These are phyloP conservation scores for Trametes sanguinea DNA, from an alignment of 768 basidiomycete genomes.

Conservation along the genomic window DNA sequence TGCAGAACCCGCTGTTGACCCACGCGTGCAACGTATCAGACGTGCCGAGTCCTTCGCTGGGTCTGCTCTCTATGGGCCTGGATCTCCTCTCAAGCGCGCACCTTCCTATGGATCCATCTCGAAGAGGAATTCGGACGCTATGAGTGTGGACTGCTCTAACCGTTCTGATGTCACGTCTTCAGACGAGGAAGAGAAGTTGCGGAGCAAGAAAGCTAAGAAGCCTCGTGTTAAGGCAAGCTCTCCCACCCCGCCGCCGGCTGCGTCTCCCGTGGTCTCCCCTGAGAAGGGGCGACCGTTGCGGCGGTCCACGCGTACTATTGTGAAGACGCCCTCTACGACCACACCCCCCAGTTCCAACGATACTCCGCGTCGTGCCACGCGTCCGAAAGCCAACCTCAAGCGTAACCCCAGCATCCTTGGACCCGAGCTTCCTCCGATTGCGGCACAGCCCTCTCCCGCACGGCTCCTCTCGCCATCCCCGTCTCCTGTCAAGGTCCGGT, in stretches of 20 bases:
- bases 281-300: constrained; percentile 15
- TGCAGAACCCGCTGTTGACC: constrained; percentile 38
- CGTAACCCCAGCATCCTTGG: constrained; percentile 71
- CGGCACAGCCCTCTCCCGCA: constrained; percentile 18
- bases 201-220: constrained; percentile 65
- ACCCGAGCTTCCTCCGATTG: constrained; percentile 53
- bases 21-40: constrained; percentile 53
- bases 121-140: constrained; percentile 31
- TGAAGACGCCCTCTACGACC: constrained; percentile 2
- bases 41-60: constrained; percentile 50
- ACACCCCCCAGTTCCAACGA: constrained; percentile 27
- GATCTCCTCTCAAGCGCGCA: constrained; percentile 49
- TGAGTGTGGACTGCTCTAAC: constrained; percentile 32
- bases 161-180: constrained; percentile 47
- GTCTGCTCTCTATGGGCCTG: constrained; percentile 30
- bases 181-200: constrained; percentile 74
- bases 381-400: constrained; percentile 46
- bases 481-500: constrained; percentile 31
- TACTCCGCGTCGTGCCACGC: constrained; percentile 24
- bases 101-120: constrained; percentile 53
- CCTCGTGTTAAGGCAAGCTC: constrained; percentile 44
- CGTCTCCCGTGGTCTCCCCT: constrained; percentile 23
- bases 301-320: constrained; percentile 28
- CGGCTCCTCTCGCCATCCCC: constrained; percentile 15
- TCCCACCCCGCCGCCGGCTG: constrained; percentile 31